Evolutionary conservation across 257 asterid genomes (phyloP).

Genomic region (Datura wrightii): DNA sequence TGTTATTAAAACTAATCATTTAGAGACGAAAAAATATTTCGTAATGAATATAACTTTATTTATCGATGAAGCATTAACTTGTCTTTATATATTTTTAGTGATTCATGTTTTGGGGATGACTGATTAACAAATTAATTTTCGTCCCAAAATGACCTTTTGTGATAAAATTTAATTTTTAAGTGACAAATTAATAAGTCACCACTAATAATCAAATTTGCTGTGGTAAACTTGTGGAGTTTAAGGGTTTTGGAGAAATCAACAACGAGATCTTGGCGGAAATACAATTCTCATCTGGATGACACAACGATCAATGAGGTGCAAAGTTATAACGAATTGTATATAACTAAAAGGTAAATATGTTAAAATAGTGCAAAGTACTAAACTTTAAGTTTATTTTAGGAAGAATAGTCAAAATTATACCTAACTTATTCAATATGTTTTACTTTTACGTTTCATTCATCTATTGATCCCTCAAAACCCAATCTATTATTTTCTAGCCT

Average conservation of each 20-base stretch:
- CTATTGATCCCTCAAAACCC: background rate
- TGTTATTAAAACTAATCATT: too few relatives aligned
- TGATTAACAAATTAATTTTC: background rate
- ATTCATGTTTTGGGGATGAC: background rate
- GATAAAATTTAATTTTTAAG: too few relatives aligned
- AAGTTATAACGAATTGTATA: background rate
- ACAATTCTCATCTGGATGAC: conserved; percentile 72
- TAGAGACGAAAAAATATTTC: too few relatives aligned
- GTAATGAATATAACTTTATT: too few relatives aligned
- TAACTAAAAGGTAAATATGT: background rate
- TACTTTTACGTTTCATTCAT: background rate
- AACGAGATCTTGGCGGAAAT: conserved; percentile 61
- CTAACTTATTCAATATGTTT: background rate
- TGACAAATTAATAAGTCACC: background rate
- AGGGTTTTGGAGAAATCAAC: conserved; percentile 74
- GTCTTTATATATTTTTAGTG: too few relatives aligned
- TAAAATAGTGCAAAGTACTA: background rate
- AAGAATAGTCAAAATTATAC: background rate
- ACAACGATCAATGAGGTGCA: conserved; percentile 58
- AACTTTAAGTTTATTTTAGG: background rate
- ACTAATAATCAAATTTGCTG: too few relatives aligned
- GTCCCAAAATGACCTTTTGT: background rate
- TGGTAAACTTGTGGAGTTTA: conserved; percentile 56
- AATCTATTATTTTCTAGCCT: background rate
- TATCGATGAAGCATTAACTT: too few relatives aligned